Conservation (phyloP, 768 basidiomycete species). For the Calocybe cyanea region DNA sequence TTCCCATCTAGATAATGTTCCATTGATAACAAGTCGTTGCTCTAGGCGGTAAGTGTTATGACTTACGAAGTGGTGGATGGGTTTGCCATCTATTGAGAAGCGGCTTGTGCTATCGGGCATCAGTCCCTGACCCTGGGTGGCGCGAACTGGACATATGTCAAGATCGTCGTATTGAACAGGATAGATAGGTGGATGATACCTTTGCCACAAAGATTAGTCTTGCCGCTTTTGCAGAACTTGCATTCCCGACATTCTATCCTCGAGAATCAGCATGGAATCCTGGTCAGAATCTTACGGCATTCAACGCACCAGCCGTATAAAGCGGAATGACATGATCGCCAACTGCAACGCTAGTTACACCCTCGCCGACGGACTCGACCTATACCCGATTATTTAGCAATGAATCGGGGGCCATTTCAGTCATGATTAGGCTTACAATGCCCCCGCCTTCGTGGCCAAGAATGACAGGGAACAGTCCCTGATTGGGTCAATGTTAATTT, state of each 20-base stretch:
- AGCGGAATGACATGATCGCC: slow-evolving; percentile 98
- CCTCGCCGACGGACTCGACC: slow-evolving; percentile 98
- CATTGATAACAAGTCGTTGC: slow-evolving; percentile 1
- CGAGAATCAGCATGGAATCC: slow-evolving; percentile 3
- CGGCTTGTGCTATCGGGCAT: slow-evolving; percentile 91
- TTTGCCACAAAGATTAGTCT: slow-evolving; percentile 97
- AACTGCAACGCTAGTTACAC: slow-evolving; percentile 70
- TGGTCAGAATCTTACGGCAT: background rate
- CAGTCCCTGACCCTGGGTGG: slow-evolving; percentile 89
- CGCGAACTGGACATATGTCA: slow-evolving; percentile 55
- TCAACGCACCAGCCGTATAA: slow-evolving; percentile 78
- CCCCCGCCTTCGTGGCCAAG: slow-evolving; percentile 96
- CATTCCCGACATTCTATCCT: slow-evolving; percentile 84
- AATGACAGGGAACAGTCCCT: slow-evolving; percentile 90
- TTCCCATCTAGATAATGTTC: slow-evolving; percentile 77
- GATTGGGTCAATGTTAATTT: slow-evolving; percentile 8
- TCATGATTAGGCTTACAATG: slow-evolving; percentile 50
- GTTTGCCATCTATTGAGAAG: slow-evolving; percentile 86
- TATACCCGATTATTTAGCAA: slow-evolving; percentile 27
- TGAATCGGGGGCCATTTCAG: background rate
- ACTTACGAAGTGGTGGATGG: slow-evolving; percentile 89
- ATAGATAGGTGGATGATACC: slow-evolving; percentile 38
- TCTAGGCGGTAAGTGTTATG: slow-evolving; percentile 6
- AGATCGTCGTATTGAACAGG: no score
- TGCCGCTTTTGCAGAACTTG: slow-evolving; percentile 98